A percentile compares a stretch with the other conserved stretches of the same genome.
Evolutionary conservation across 176 grass and related monocot species (phyloP).

Genomic region (Canna indica): DNA sequence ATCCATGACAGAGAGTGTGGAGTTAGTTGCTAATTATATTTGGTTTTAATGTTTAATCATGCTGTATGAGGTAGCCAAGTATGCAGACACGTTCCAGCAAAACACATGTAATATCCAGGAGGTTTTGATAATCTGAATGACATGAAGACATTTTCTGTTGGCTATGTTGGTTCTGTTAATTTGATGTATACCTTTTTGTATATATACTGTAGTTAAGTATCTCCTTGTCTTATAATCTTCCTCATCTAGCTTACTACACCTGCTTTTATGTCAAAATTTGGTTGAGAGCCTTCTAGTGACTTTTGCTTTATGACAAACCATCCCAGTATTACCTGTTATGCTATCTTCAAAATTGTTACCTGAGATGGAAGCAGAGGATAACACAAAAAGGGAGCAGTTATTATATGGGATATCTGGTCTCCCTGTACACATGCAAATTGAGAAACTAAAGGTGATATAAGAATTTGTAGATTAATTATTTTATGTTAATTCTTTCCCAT

Average conservation of each 20-base stretch:
- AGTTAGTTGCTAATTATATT: too few species aligned
- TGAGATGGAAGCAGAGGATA: slow-evolving; percentile 86
- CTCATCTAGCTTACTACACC: neutral
- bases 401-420: slow-evolving; percentile 61
- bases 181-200: neutral
- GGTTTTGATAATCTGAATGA: neutral
- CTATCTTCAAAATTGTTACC: slow-evolving; percentile 81
- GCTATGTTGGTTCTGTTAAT: too few species aligned
- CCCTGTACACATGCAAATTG: slow-evolving; percentile 62
- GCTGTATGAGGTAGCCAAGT: neutral
- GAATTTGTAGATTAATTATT: neutral
- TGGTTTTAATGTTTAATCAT: neutral
- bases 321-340: slow-evolving; percentile 84
- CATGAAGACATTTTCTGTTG: neutral
- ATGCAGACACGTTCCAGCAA: too few species aligned
- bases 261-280: neutral
- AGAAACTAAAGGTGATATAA: slow-evolving; percentile 67
- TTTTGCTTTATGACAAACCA: neutral
- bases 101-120: neutral
- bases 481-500: neutral
- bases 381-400: slow-evolving; percentile 62
- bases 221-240: neutral
- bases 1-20: too few species aligned
- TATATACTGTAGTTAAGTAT: neutral
- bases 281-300: too few species aligned